These are phyloP conservation scores for Secale cereale DNA, from an alignment of 176 grass and related monocot species.

Conservation along the genomic window DNA sequence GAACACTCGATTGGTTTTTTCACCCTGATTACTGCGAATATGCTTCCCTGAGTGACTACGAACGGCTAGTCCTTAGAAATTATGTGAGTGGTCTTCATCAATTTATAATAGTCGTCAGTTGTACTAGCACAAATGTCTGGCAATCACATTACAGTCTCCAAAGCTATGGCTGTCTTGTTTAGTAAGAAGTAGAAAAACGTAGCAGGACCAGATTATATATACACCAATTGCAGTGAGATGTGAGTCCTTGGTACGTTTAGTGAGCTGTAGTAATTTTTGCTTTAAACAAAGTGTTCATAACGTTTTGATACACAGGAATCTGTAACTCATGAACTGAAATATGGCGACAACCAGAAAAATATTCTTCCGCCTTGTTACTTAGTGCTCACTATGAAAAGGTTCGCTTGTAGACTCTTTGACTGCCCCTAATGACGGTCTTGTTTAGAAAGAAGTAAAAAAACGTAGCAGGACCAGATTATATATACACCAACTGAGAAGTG, in stretches of 20 bases:
- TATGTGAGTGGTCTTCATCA: neutral
- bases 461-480: neutral
- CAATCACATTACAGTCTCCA: neutral
- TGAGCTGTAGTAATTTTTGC: neutral
- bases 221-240: neutral
- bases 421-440: neutral
- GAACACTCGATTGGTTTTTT: neutral
- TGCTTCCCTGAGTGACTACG: slow-evolving; percentile 4
- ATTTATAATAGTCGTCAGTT: neutral
- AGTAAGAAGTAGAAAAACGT: neutral
- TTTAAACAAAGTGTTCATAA: neutral
- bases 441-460: neutral
- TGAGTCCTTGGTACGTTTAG: neutral
- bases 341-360: neutral
- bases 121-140: neutral
- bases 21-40: neutral
- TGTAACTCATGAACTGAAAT: neutral
- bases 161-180: neutral
- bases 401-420: no score
- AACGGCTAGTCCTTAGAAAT: neutral
- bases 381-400: neutral
- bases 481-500: neutral
- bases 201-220: neutral
- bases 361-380: neutral
- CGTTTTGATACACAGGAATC: neutral